phyloP scores from a whole-genome alignment of 2,329 filamentous ascomycete species.

The Stemphylium vesicarium region DNA sequence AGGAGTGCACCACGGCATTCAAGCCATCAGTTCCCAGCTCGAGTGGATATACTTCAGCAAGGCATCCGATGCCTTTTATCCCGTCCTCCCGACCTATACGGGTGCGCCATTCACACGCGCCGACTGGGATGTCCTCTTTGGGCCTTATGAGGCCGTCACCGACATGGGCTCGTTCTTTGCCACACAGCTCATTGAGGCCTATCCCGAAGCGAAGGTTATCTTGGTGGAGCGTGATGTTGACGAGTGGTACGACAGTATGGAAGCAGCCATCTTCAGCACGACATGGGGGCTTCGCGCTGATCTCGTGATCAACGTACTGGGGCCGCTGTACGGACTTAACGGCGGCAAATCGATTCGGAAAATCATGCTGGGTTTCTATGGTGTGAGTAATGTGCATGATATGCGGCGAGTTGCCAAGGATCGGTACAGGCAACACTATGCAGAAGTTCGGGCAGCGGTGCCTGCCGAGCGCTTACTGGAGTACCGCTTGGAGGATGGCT shows the following conservation, averaged over 20 bases:
- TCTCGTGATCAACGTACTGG: constrained; percentile 7
- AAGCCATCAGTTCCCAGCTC: constrained; percentile 8
- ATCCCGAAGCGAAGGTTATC: constrained; percentile 38
- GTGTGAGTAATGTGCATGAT: background rate
- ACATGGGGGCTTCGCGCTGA: constrained; percentile 6
- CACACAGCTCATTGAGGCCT: constrained; percentile 30
- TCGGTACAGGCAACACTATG: constrained; percentile 17
- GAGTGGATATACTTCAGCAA: constrained; percentile 7
- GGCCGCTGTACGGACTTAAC: background rate
- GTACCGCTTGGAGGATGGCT: constrained; percentile 24
- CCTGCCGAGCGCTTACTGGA: constrained; percentile 29
- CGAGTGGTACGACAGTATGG: constrained; percentile 30
- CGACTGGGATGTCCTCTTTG: constrained; percentile 56
- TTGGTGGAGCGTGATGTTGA: constrained; percentile 30
- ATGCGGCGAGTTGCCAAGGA: constrained; percentile 12
- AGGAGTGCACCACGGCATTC: constrained; percentile 9
- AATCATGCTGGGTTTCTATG: constrained; percentile 10
- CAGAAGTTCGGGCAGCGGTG: constrained; percentile 22
- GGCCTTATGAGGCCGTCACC: constrained; percentile 46
- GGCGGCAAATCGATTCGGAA: constrained; percentile 10
- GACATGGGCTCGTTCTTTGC: constrained; percentile 31
- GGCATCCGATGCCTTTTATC: constrained; percentile 7
- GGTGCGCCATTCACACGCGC: constrained; percentile 31
- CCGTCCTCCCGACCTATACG: constrained; percentile 6
- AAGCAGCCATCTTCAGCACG: constrained; percentile 19